These are phyloP conservation scores for Breviolum minutum DNA, from an alignment of 73 alveolate species.

Conservation along the genomic window DNA sequence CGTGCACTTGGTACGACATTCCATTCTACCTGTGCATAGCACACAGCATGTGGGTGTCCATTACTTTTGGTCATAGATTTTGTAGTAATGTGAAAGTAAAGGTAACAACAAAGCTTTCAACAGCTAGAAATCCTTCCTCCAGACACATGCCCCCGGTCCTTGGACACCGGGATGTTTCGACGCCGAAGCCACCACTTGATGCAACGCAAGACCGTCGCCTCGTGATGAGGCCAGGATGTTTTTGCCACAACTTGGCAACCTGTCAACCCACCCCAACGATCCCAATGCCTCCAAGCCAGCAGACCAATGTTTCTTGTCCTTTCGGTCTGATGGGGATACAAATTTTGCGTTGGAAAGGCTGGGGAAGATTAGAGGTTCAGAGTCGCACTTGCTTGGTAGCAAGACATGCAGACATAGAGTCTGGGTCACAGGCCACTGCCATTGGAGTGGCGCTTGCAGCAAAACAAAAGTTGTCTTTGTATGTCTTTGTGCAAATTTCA, in stretches of 20 bases:
- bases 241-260: neutral
- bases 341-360: neutral
- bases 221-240: neutral
- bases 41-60: too few relatives aligned
- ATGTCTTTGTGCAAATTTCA: too few relatives aligned
- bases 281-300: slow-evolving; percentile 13
- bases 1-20: too few relatives aligned
- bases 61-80: neutral
- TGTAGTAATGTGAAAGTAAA: neutral
- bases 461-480: too few relatives aligned
- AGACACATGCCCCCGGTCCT: neutral
- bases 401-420: neutral
- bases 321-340: neutral
- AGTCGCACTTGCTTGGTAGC: neutral
- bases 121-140: too few relatives aligned
- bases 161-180: slow-evolving; percentile 88
- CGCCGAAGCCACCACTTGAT: slow-evolving; percentile 95
- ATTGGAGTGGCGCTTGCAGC: neutral
- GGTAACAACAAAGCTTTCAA: too few relatives aligned
- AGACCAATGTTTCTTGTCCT: slow-evolving; percentile 59
- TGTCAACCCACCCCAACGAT: neutral
- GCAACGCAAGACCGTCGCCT: slow-evolving; percentile 92
- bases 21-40: too few relatives aligned
- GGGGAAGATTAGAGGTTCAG: neutral
- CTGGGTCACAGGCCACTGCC: neutral